Evolutionary conservation across 176 grass and related monocot species (phyloP).

Genomic region (Tillandsia leiboldiana): DNA sequence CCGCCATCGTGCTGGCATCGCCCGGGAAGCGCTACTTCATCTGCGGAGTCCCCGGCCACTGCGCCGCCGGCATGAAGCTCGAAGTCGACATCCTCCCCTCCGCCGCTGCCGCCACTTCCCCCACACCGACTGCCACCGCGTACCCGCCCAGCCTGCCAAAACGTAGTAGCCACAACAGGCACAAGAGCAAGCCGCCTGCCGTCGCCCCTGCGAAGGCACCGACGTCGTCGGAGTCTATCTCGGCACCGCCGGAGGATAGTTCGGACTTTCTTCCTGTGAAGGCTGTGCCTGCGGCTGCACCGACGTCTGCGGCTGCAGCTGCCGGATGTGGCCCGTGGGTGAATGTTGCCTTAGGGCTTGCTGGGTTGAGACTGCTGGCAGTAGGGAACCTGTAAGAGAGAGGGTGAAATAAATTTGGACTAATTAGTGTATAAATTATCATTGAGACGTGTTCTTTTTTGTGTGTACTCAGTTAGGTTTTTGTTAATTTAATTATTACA

Average conservation of each 20-base stretch:
- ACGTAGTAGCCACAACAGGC: neutral
- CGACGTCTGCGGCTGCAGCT: too few relatives aligned
- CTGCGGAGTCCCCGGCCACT: slow-evolving; percentile 60
- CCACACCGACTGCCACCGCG: neutral
- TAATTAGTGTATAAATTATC: too few relatives aligned
- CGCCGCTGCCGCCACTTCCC: neutral
- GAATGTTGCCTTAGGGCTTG: too few relatives aligned
- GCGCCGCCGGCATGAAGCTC: slow-evolving; percentile 59
- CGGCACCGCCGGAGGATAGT: neutral
- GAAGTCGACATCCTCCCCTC: slow-evolving; percentile 32
- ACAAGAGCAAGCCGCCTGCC: neutral
- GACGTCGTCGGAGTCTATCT: neutral
- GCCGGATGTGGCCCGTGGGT: too few relatives aligned
- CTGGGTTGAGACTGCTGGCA: too few relatives aligned
- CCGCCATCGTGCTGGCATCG: slow-evolving; percentile 32
- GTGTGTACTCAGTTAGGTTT: too few relatives aligned
- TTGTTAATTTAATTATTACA: too few relatives aligned
- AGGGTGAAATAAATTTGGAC: too few relatives aligned
- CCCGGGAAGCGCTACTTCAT: slow-evolving; percentile 67
- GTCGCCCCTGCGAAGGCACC: neutral
- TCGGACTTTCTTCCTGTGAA: too few relatives aligned
- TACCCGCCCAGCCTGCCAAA: neutral
- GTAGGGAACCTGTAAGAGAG: too few relatives aligned
- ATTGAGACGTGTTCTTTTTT: too few relatives aligned
- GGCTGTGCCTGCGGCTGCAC: too few relatives aligned